Base-by-base conservation (phyloP, 2,329 filamentous ascomycete genomes). In the Thermothelomyces thermophilus region DNA sequence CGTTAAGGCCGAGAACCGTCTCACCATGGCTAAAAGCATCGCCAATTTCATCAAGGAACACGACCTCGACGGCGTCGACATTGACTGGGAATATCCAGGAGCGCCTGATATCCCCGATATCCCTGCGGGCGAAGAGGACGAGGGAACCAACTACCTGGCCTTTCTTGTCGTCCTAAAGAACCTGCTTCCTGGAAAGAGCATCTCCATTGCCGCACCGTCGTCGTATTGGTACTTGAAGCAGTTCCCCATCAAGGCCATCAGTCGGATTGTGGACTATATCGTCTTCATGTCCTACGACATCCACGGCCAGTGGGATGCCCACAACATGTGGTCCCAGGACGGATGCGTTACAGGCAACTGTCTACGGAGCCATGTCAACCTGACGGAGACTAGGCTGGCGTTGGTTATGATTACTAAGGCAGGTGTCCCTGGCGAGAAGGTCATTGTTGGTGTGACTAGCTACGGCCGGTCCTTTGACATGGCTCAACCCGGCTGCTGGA, bases 81-180 rank as follows among this genome's bases (percentile, higher is more conserved):
- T 66, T 48, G 69, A 72, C 39, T 68, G 62, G 56, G 70, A 66
- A 46, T 71, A 72, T 46, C 69, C 68, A 2, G 69, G 66, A 2
- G 59, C 55, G 3, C 60, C 58, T 1, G 66, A 68, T 49, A 64
- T 70, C 34, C 63, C 64, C 2, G 64, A 52, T 1, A 65, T 68
- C 14, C 66, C 66, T 0, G 13, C 59, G 1, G 67, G 60, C 3
- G 36, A 51, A 2, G 24, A 34, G 0, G 48, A 50, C 1, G 64
- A 69, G 5, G 66, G 63, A 2, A 5, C 22, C 1, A 63, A 67
- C 28, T 70, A 70, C 45, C 56, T 66, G 2, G 45, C 41, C 1
- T 65, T 68, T 46, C 48, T 72, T 0, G 53, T 47, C 6, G 20
- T 56, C 10, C 22, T 63, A 9, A 50, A 34, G 20, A 46, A 30